phyloP scores from a whole-genome alignment of 2,329 filamentous ascomycete genomes.

The Aspergillus neoniger region DNA sequence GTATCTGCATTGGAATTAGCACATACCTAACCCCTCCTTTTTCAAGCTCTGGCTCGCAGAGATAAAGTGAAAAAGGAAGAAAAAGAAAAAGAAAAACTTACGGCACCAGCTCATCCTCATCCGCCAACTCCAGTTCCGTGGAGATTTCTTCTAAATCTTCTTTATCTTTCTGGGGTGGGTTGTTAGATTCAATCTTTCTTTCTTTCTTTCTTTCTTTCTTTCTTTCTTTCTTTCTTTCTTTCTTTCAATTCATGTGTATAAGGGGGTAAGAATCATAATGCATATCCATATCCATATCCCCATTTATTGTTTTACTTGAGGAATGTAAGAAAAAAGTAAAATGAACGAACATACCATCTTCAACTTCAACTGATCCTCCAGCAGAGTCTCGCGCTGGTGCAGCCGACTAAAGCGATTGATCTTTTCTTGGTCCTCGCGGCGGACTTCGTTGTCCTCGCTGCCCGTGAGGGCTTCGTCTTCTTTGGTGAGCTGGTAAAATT shows the following conservation, averaged over 20 bases:
- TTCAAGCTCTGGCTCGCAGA: background rate
- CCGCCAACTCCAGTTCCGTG: slow-evolving; percentile 86
- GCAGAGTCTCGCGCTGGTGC: slow-evolving; percentile 76
- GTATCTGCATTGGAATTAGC: slow-evolving; percentile 63
- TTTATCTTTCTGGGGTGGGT: slow-evolving; percentile 78
- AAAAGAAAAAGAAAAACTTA: slow-evolving; percentile 52
- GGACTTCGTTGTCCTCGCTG: slow-evolving; percentile 85
- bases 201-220: no score
- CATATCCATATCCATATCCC: background rate
- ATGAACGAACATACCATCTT: slow-evolving; percentile 60
- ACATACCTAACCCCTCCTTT: background rate
- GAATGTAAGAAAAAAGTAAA: background rate
- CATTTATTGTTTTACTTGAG: background rate
- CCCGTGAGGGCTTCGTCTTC: slow-evolving; percentile 78
- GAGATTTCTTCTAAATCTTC: slow-evolving; percentile 94
- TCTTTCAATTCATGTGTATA: no score
- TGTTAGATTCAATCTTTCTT: no score
- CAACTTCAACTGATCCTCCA: slow-evolving; percentile 77
- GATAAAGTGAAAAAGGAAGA: slow-evolving; percentile 17
- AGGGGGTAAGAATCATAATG: background rate
- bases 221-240: no score
- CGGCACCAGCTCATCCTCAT: slow-evolving; percentile 93
- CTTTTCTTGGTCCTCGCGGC: slow-evolving; percentile 95
- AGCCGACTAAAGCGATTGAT: slow-evolving; percentile 97
- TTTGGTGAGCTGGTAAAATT: slow-evolving; percentile 71